phyloP scores from a whole-genome alignment of 2,329 filamentous ascomycete genomes.

The Cytospora mali region DNA sequence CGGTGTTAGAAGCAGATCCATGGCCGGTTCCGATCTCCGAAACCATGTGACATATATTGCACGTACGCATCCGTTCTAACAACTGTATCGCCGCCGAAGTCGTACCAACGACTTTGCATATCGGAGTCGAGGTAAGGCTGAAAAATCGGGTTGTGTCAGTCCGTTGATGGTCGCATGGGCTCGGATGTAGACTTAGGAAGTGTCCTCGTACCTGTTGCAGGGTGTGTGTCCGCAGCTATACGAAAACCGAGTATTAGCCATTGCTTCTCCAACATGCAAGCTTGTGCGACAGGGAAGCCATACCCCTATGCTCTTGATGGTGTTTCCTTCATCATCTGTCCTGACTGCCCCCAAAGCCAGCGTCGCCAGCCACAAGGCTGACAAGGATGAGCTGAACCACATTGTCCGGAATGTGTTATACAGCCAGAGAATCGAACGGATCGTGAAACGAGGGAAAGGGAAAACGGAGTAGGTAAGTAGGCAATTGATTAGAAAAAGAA shows the following conservation, averaged over 20 bases:
- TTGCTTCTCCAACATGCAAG: neutral
- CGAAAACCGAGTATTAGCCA: constrained; percentile 20
- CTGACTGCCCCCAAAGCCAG: constrained; percentile 51
- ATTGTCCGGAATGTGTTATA: constrained; percentile 39
- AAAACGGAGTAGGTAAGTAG: constrained; percentile 4
- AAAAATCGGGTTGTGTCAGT: constrained; percentile 27
- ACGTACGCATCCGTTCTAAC: constrained; percentile 71
- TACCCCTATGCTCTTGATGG: constrained; percentile 55
- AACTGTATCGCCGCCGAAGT: constrained; percentile 95
- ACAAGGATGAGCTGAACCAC: constrained; percentile 50
- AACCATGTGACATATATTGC: constrained; percentile 23
- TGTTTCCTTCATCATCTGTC: constrained; percentile 46
- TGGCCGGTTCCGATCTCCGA: neutral
- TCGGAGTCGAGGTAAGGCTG: constrained; percentile 97
- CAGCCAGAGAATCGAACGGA: constrained; percentile 18
- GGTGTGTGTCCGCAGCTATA: constrained; percentile 83
- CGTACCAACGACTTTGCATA: constrained; percentile 98
- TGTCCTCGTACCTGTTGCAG: constrained; percentile 68
- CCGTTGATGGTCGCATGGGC: constrained; percentile 28
- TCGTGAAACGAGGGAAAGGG: constrained; percentile 12
- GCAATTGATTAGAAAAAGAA: constrained; percentile 18
- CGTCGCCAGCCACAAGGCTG: constrained; percentile 52
- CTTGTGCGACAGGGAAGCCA: constrained; percentile 30
- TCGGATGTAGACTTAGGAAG: constrained; percentile 12
- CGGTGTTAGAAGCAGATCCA: constrained; percentile 12